phyloP scores from a whole-genome alignment of 1,284 basidiomycete genomes.

The Pseudozyma tsukubaensis region DNA sequence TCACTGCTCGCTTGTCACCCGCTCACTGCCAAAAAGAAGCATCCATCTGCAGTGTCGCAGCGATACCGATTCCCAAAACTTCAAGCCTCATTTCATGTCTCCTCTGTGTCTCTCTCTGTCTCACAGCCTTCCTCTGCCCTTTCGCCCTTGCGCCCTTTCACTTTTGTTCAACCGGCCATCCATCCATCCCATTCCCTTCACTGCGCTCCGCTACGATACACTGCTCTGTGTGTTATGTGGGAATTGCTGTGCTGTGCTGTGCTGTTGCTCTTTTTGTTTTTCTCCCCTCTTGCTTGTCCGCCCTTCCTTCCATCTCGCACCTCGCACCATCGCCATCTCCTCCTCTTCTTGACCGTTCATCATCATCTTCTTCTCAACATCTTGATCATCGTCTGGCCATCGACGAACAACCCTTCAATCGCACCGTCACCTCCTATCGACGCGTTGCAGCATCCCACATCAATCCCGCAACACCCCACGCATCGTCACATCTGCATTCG shows the following conservation, averaged over 20 bases:
- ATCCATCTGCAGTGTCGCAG: no score
- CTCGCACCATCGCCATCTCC: conserved; percentile 5
- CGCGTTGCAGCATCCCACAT: neutral
- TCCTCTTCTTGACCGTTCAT: conserved; percentile 1
- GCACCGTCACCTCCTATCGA: neutral
- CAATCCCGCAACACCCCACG: neutral
- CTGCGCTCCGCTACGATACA: no score
- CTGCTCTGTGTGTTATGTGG: no score
- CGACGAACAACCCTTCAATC: conserved; percentile 9
- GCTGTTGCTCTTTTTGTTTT: neutral
- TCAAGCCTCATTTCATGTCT: neutral
- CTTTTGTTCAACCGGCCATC: no score
- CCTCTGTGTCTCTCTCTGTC: neutral
- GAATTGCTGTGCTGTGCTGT: neutral
- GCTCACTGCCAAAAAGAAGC: no score
- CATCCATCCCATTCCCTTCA: no score
- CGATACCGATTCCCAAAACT: no score
- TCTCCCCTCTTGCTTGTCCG: neutral
- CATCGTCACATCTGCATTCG: neutral
- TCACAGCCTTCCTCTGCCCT: neutral
- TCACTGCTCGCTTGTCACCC: no score
- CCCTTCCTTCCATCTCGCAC: conserved; percentile 1
- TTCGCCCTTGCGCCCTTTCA: no score
- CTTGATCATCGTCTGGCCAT: conserved; percentile 15
- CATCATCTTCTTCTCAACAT: conserved; percentile 1